Evolutionary conservation across 116 monocot genomes (phyloP).

Genomic region (Dioscorea cayenensis): DNA sequence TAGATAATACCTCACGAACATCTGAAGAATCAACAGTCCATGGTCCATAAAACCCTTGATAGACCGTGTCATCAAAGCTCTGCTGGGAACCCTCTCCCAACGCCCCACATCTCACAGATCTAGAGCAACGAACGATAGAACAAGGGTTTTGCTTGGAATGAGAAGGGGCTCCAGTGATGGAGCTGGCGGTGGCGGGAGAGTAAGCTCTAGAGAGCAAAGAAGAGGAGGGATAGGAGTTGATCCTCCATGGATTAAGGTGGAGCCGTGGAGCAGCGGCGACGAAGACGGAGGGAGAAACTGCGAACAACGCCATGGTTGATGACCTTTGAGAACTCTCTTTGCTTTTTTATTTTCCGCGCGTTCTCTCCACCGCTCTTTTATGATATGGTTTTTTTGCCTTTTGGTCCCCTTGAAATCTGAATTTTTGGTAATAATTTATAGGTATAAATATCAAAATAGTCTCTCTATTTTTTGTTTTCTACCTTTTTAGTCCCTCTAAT

Average conservation of each 20-base stretch:
- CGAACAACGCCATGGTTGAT: conserved; percentile 2
- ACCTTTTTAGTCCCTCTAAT: no score
- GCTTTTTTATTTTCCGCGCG: no score
- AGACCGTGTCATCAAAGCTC: conserved; percentile 32
- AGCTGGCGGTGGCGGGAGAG: no score
- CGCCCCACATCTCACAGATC: conserved; percentile 34
- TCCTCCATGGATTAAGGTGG: conserved; percentile 4
- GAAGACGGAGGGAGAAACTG: not conserved
- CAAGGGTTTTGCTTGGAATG: not conserved
- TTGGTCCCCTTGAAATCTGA: no score
- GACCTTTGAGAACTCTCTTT: no score
- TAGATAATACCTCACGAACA: conserved; percentile 56
- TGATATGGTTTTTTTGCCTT: no score
- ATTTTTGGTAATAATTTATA: no score
- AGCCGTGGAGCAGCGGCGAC: not conserved
- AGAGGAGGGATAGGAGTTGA: not conserved
- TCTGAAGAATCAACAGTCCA: conserved; percentile 77
- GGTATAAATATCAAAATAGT: no score
- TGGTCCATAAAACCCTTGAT: conserved; percentile 79
- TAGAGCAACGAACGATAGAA: not conserved
- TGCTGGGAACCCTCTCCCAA: conserved; percentile 22
- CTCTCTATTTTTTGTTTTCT: no score
- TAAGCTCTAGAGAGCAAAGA: not conserved
- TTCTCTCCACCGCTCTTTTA: no score
- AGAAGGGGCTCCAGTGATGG: no score